Evolutionary conservation across 805 yeast species (phyloP), one percentile per base, ranked within the genome.

Genomic region (Saccharomyces kudriavzevii): DNA sequence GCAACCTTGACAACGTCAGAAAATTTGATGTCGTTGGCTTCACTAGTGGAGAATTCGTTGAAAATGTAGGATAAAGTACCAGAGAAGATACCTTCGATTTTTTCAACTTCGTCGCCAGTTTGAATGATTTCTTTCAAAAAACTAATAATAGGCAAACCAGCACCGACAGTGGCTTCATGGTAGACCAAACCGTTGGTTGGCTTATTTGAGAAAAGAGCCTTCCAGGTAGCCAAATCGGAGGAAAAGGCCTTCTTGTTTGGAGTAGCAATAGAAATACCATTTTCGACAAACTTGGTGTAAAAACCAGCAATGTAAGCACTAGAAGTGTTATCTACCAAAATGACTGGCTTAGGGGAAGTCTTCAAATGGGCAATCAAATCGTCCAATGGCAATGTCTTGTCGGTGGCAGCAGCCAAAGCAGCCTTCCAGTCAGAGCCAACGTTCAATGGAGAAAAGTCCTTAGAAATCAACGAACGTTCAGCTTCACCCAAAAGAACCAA

Each of bases 141-240:
- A 49, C 89, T 85, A 63, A 94, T 84, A 57, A 94, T 83, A 56
- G 99, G 99, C 70, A 94, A 79, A 54, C 98, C 99, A 46, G 99
- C 99, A 67, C 98, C 98, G 55, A 94, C 98, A 6, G 97, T 89
- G 50, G 99, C 96, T 77, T 94, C 99, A 68, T 94, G 99, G 77
- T 90, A 92, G 47, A 90, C 96, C 58, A 92, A 77, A 49, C 83
- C 84, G 48, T 79, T 76, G 40, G 76, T 74, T 48, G 79, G 77
- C 43, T 74, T 72, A 40, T 76, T 77, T 35, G 86, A 79, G 63
- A 88, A 88, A 52, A 94, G 82, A 50, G 79, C 77, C 53, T 88
- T 80, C 97, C 98, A 94, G 11, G 84, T 73, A 25, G 74, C 70
- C 57, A 87, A 72, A 53, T 82, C 85, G 46, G 90, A 78, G 9